Evolutionary conservation across 371 early-diverging fungal species (phyloP).

Genomic region (Mortierella sp.): DNA sequence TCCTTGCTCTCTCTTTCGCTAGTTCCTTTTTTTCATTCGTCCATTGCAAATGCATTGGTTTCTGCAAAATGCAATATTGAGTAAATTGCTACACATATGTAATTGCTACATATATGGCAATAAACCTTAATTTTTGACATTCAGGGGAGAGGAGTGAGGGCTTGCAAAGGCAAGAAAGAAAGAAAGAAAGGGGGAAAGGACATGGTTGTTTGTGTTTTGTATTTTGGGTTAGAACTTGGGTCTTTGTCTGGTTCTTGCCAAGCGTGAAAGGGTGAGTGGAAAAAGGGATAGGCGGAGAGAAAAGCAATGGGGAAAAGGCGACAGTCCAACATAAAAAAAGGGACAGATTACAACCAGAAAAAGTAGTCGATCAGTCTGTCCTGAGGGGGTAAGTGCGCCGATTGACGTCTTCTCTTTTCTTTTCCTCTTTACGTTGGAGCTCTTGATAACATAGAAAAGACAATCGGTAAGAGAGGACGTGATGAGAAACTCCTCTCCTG

Average conservation of each 20-base stretch:
- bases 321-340: neutral
- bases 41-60: neutral
- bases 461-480: too few relatives aligned
- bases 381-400: neutral
- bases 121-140: neutral
- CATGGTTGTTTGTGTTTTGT: neutral
- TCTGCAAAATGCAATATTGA: neutral
- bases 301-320: neutral
- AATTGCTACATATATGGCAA: neutral
- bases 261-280: too few relatives aligned
- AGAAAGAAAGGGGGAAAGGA: neutral
- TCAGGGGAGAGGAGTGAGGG: constrained; percentile 2
- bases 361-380: neutral
- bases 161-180: neutral
- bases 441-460: too few relatives aligned
- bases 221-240: neutral
- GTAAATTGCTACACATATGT: neutral
- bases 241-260: too few relatives aligned
- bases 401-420: too few relatives aligned
- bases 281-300: too few relatives aligned
- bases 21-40: neutral
- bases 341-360: neutral
- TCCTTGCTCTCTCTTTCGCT: neutral
- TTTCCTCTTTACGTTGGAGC: too few relatives aligned
- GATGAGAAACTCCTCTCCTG: too few relatives aligned